phyloP scores from a whole-genome alignment of 805 yeast genomes.

The Saccharomycopsis babjevae region DNA sequence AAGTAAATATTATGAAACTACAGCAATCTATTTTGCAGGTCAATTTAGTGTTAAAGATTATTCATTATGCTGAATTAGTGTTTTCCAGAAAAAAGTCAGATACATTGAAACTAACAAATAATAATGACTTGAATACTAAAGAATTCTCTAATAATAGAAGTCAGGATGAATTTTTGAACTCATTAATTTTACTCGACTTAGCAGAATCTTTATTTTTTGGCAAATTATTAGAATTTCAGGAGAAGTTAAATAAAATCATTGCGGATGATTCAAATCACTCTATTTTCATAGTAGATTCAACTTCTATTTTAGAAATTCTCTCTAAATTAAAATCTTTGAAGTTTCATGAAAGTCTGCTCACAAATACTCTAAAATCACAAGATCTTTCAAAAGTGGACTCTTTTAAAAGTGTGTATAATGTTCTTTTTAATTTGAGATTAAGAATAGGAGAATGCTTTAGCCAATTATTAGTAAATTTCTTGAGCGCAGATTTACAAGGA shows the following conservation, averaged over 20 bases:
- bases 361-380: background rate
- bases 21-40: conserved; percentile 50
- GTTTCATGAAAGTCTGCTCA: conserved; percentile 25
- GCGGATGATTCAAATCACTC: conserved; percentile 14
- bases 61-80: conserved; percentile 40
- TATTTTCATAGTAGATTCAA: conserved; percentile 18
- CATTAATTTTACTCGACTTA: conserved; percentile 48
- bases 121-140: background rate
- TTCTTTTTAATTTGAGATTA: conserved; percentile 44
- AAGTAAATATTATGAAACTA: conserved; percentile 49
- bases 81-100: conserved; percentile 22
- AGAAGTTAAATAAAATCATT: conserved; percentile 30
- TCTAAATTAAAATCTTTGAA: conserved; percentile 26
- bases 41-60: conserved; percentile 26
- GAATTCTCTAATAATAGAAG: background rate
- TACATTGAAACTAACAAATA: conserved; percentile 23
- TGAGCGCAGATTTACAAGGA: conserved; percentile 50
- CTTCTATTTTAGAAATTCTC: conserved; percentile 16
- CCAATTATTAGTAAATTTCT: conserved; percentile 40
- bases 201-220: conserved; percentile 54
- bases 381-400: conserved; percentile 32
- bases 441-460: conserved; percentile 64
- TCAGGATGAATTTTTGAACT: conserved; percentile 33
- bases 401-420: conserved; percentile 32
- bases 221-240: conserved; percentile 32